Evolutionary conservation across 129 eudicot species (phyloP).

Genomic region (Silybum marianum): DNA sequence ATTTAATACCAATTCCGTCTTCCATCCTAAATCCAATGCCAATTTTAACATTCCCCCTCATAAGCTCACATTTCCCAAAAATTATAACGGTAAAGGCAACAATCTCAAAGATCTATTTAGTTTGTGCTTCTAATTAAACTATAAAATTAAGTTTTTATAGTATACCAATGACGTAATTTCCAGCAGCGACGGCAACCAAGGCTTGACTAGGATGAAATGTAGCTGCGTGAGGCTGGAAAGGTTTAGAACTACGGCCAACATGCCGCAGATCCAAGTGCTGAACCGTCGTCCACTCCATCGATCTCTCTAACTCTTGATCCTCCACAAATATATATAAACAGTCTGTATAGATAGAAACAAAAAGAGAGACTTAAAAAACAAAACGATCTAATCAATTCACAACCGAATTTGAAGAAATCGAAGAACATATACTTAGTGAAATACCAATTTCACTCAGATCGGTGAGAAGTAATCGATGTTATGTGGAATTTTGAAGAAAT

Average conservation of each 20-base stretch:
- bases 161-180: constrained; percentile 80
- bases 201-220: constrained; percentile 93
- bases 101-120: constrained; percentile 18
- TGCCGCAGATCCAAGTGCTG: constrained; percentile 99
- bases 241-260: constrained; percentile 84
- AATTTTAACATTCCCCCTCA: background rate
- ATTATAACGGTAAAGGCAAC: background rate
- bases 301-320: constrained; percentile 27
- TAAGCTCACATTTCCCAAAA: background rate
- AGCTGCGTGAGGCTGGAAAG: constrained; percentile 95
- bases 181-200: constrained; percentile 78
- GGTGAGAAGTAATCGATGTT: background rate
- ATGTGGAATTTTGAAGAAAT: background rate
- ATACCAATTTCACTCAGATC: constrained; percentile 11
- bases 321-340: background rate
- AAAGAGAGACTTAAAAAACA: constrained; percentile 7
- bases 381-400: constrained; percentile 16
- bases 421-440: background rate
- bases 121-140: constrained; percentile 5
- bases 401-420: constrained; percentile 5
- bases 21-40: constrained; percentile 3
- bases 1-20: background rate
- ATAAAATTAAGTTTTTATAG: background rate
- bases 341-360: background rate
- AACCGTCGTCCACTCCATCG: constrained; percentile 97